A percentile compares a stretch with the other conserved stretches of the same genome.
These are phyloP conservation scores for Mentha longifolia DNA, from an alignment of 257 asterid species.

Conservation along the genomic window DNA sequence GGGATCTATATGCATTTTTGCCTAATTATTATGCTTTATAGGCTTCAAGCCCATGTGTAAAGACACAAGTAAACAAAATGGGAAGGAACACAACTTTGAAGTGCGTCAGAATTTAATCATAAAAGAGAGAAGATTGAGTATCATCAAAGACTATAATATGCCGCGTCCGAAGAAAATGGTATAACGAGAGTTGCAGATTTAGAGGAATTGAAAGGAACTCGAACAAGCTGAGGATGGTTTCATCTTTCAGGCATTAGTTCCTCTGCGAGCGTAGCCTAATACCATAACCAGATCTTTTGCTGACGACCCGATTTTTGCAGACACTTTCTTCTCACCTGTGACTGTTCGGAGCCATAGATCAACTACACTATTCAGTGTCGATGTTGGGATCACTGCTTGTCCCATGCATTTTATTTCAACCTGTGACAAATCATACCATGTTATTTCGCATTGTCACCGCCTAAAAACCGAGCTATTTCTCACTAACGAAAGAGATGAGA, in stretches of 20 bases:
- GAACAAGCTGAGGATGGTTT: background rate
- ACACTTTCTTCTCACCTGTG: conserved; percentile 47
- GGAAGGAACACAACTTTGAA: background rate
- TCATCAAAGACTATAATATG: background rate
- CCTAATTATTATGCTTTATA: no score
- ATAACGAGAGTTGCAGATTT: background rate
- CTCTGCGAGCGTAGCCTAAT: conserved; percentile 47
- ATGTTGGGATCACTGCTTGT: conserved; percentile 65
- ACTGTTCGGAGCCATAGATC: conserved; percentile 80
- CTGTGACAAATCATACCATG: conserved; percentile 41
- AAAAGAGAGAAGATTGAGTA: background rate
- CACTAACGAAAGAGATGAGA: conserved; percentile 17
- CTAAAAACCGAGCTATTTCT: background rate
- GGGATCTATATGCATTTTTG: no score
- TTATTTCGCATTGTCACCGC: background rate
- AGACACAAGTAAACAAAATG: background rate
- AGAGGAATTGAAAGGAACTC: no score
- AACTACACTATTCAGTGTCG: conserved; percentile 64
- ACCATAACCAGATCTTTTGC: conserved; percentile 92
- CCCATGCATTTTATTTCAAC: conserved; percentile 92
- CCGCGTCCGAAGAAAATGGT: background rate
- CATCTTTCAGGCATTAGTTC: background rate
- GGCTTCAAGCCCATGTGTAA: no score
- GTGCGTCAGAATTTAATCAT: background rate
- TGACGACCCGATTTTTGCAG: conserved; percentile 77